Evolutionary conservation across 257 asterid genomes (phyloP).

Genomic region (Solanum medicagineum): DNA sequence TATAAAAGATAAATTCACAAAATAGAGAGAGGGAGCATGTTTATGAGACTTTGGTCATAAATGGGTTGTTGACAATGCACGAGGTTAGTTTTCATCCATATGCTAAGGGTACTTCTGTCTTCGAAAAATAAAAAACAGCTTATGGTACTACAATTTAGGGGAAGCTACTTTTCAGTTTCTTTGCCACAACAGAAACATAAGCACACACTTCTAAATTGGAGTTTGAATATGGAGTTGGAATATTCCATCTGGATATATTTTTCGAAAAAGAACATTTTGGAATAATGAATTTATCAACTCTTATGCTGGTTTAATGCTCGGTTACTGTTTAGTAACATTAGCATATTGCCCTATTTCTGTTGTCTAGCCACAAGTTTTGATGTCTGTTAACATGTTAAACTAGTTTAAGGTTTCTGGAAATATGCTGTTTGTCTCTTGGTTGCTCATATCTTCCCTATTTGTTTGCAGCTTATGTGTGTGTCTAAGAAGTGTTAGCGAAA

Average conservation of each 20-base stretch:
- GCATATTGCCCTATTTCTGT: neutral
- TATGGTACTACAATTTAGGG: neutral
- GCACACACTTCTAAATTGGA: neutral
- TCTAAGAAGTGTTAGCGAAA: neutral
- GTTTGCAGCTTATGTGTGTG: neutral
- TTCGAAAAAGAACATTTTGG: neutral
- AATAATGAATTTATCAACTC: neutral
- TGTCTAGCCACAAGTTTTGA: neutral
- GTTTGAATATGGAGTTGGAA: neutral
- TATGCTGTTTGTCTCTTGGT: neutral
- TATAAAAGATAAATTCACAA: neutral
- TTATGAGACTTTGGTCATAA: neutral
- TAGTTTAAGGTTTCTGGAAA: neutral
- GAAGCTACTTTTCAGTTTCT: neutral
- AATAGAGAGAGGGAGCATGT: neutral
- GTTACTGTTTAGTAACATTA: neutral
- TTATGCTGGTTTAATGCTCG: neutral
- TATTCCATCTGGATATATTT: neutral
- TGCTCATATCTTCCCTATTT: neutral
- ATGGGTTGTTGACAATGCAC: neutral
- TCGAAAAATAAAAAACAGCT: neutral
- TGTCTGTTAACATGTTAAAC: neutral
- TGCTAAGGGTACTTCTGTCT: neutral
- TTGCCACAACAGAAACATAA: neutral
- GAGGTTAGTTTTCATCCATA: neutral